phyloP scores from a whole-genome alignment of 73 alveolate species.

The Paramecium octaurelia region DNA sequence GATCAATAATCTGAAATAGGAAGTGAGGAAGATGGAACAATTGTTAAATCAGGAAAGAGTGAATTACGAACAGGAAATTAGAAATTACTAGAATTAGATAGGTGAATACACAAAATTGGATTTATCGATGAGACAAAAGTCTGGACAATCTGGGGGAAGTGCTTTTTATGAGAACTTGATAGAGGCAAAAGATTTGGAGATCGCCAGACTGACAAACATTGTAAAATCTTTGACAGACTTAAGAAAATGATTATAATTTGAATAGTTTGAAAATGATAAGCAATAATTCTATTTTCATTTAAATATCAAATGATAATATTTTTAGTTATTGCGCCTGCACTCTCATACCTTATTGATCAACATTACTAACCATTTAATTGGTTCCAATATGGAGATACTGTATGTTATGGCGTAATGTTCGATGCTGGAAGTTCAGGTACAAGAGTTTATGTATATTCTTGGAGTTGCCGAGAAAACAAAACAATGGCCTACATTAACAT shows the following conservation, averaged over 20 bases:
- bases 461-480: conserved; percentile 45
- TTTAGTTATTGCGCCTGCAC: neutral
- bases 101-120: neutral
- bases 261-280: neutral
- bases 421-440: conserved; percentile 66
- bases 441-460: conserved; percentile 53
- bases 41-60: neutral
- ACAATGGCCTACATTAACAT: conserved; percentile 38
- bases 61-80: neutral
- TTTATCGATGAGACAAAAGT: neutral
- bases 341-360: neutral
- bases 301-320: neutral
- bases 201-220: neutral
- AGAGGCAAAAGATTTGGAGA: conserved; percentile 44
- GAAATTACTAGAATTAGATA: neutral
- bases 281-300: neutral
- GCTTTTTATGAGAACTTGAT: conserved; percentile 33
- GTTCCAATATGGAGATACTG: neutral
- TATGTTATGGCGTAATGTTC: conserved; percentile 61
- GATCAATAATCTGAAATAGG: neutral
- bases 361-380: conserved; percentile 2
- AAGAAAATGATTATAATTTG: neutral
- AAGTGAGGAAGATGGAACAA: conserved; percentile 16
- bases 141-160: neutral
- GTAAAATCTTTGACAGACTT: conserved; percentile 25